These are phyloP conservation scores for Thalia dealbata DNA, from an alignment of 176 grass and related monocot genomes.

Conservation along the genomic window DNA sequence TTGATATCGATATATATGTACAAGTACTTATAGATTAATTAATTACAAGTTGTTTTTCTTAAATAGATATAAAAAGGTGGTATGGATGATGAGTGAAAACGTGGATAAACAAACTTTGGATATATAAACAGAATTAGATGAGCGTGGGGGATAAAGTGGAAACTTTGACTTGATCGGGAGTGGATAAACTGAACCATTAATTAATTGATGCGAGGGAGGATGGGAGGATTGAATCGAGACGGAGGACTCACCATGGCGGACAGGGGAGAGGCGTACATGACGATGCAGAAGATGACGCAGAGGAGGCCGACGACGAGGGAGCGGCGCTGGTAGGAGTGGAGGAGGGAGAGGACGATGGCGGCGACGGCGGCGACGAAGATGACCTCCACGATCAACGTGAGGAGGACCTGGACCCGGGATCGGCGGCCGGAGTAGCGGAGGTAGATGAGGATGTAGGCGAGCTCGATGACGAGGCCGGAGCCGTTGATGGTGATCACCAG, in stretches of 20 bases:
- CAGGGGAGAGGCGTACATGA: slow-evolving; percentile 91
- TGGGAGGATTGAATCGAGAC: no score
- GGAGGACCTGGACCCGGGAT: slow-evolving; percentile 32
- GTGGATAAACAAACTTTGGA: no score
- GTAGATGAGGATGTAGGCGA: slow-evolving; percentile 70
- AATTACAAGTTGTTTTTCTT: no score
- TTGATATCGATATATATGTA: no score
- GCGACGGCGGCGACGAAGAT: slow-evolving; percentile 47
- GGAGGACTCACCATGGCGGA: slow-evolving; percentile 73
- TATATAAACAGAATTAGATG: no score
- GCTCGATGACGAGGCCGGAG: slow-evolving; percentile 67
- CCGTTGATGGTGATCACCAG: slow-evolving; percentile 95
- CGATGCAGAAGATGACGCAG: slow-evolving; percentile 72
- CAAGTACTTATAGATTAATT: not conserved
- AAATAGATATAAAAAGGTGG: no score
- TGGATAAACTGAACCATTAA: no score
- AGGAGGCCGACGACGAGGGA: slow-evolving; percentile 83
- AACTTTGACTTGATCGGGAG: no score
- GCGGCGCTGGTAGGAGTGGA: slow-evolving; percentile 43
- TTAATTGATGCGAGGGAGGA: no score
- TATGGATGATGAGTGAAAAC: no score
- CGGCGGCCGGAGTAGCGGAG: slow-evolving; percentile 44
- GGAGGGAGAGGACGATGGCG: slow-evolving; percentile 38
- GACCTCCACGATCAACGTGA: slow-evolving; percentile 40
- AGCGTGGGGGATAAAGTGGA: no score